Conservation (phyloP, 2,329 filamentous ascomycete genomes). For the Colletotrichum sp. region DNA sequence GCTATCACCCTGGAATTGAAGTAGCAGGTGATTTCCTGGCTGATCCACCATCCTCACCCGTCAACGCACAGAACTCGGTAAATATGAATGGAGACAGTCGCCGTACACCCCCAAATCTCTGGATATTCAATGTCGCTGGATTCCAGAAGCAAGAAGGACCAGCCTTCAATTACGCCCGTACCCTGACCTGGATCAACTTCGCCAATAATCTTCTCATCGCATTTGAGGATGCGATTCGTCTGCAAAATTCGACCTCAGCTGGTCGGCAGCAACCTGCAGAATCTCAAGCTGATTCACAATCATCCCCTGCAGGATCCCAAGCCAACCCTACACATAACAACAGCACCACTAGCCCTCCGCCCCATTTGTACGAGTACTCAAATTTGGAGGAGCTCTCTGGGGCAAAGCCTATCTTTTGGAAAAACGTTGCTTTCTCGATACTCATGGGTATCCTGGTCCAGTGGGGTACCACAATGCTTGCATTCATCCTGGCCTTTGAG, state of each 20-base stretch:
- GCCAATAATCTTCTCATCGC: neutral
- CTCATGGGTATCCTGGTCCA: neutral
- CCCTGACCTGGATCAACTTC: neutral
- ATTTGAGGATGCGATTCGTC: neutral
- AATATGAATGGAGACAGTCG: neutral
- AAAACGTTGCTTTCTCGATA: rapidly evolving
- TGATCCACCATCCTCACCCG: neutral
- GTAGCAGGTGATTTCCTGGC: rapidly evolving
- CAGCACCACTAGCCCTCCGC: rapidly evolving
- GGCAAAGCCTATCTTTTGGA: neutral
- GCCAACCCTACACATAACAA: neutral
- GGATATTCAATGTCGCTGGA: neutral
- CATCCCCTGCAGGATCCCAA: neutral
- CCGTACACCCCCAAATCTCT: too few species aligned
- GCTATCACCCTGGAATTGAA: neutral
- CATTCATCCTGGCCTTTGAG: neutral
- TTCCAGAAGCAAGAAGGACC: neutral
- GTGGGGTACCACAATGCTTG: neutral
- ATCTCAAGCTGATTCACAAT: neutral
- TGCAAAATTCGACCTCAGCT: rapidly evolving
- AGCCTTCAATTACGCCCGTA: neutral
- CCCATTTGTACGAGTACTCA: neutral
- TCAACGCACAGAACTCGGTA: rapidly evolving
- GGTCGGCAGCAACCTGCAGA: rapidly evolving
- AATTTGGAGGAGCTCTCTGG: rapidly evolving